Base-by-base conservation (phyloP, 2,329 filamentous ascomycete genomes). In the Colletotrichum sp. region DNA sequence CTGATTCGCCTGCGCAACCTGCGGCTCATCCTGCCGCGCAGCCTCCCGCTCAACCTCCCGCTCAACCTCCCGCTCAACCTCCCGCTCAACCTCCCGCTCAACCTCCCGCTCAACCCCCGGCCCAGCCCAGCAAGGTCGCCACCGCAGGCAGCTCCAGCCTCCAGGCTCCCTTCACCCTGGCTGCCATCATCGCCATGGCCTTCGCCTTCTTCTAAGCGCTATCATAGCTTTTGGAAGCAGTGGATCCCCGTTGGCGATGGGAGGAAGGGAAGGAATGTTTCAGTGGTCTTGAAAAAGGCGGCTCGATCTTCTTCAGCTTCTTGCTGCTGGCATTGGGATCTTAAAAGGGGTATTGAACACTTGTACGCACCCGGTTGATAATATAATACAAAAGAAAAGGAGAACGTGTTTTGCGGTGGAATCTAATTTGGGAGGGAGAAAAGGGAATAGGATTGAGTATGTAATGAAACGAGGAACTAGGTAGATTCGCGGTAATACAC, bases 131-230 rank as follows among this genome's bases (percentile, higher is more conserved):
- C 30, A 70, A 34, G 13, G 77, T 78, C n/a, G 28, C 32, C 28
- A 66, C 62, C 34, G 76, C 75, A 7, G 64, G 59, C 21, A 69
- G 75, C 65, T 67, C 52, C 71, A 70, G 39, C 64, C 15, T 71
- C 63, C 52, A 78, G 59, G 67, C 64, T 21, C 18, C 69, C 8
- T 57, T 74, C 36, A 71, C 59, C 60, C 75, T 77, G 18, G 60
- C 30, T 7, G 63, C 60, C 34, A 26, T 63, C 26, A 65, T 71
- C 6, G 39, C 69, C 21, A 21, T 60, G 8, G 77, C 52, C 69
- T 21, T 70, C 26, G 65, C 34, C 24, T 64, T 69, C 39, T 44
- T 78, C 65, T 78, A 73, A 65, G 75, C 52, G 36, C 28, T 21
- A 30, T 26, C 34, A 16, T 44, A 24, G 15, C n/a, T 52, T 5